phyloP scores from a whole-genome alignment of 306 rosid species.

The Clitoria ternatea region DNA sequence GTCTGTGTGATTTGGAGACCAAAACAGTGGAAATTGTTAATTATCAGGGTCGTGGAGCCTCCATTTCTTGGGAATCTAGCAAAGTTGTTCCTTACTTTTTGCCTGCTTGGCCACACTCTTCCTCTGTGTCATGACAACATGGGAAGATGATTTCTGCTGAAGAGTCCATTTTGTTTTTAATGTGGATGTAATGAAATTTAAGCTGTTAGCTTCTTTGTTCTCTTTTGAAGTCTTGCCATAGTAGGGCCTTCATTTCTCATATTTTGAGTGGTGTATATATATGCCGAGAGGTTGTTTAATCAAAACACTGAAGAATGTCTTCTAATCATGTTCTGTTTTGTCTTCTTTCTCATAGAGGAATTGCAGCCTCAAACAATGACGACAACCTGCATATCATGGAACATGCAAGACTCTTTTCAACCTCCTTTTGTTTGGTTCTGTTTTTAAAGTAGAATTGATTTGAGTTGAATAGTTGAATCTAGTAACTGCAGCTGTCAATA shows the following conservation, averaged over 20 bases:
- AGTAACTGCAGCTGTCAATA: neutral
- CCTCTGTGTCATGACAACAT: constrained; percentile 1
- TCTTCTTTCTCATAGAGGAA: constrained; percentile 10
- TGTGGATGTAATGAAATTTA: neutral
- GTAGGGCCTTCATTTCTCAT: neutral
- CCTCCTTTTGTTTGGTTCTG: neutral
- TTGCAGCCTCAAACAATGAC: neutral
- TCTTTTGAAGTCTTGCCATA: neutral
- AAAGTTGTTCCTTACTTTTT: constrained; percentile 61
- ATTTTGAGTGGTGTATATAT: neutral
- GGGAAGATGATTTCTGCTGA: too few species aligned
- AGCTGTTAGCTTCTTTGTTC: neutral
- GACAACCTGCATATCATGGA: neutral
- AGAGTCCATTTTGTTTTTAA: neutral
- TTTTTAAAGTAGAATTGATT: neutral
- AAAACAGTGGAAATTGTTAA: constrained; percentile 38
- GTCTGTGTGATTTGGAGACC: constrained; percentile 42
- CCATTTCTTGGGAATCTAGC: constrained; percentile 66
- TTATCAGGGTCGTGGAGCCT: constrained; percentile 49
- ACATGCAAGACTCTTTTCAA: neutral
- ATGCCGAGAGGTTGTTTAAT: neutral
- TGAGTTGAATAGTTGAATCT: neutral
- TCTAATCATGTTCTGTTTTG: neutral
- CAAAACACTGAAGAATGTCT: neutral
- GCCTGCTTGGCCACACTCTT: constrained; percentile 60